phyloP scores from a whole-genome alignment of 225 moss, liverwort and hornwort genomes.

The Bryum argenteum region DNA sequence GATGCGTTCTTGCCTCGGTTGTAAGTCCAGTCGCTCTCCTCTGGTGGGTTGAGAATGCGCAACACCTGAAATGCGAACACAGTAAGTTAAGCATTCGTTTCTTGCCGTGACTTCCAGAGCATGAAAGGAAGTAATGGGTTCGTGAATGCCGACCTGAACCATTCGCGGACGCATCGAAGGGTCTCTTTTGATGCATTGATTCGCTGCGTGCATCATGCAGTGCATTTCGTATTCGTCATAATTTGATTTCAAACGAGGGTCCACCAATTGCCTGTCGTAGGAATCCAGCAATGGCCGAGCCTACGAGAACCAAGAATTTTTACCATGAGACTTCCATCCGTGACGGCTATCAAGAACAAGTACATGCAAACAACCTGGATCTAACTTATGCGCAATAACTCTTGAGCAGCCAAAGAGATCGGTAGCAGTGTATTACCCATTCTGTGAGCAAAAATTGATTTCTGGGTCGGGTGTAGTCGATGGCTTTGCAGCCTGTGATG shows the following conservation, averaged over 20 bases:
- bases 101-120: neutral
- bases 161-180: slow-evolving; percentile 62
- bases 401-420: too few species aligned
- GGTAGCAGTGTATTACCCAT: slow-evolving; percentile 46
- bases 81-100: neutral
- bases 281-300: slow-evolving; percentile 61
- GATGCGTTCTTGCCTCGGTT: slow-evolving; percentile 20
- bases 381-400: neutral
- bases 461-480: slow-evolving; percentile 53
- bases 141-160: slow-evolving; percentile 53
- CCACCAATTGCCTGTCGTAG: slow-evolving; percentile 48
- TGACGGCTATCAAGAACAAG: too few species aligned
- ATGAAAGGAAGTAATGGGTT: neutral
- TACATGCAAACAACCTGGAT: neutral
- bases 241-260: slow-evolving; percentile 47
- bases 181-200: slow-evolving; percentile 61
- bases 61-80: slow-evolving; percentile 30
- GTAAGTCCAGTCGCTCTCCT: slow-evolving; percentile 40
- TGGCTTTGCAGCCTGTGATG: slow-evolving; percentile 72
- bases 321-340: neutral
- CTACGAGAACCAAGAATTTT: slow-evolving; percentile 33
- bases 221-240: slow-evolving; percentile 68
- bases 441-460: slow-evolving; percentile 50
- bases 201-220: slow-evolving; percentile 74
- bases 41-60: slow-evolving; percentile 46